Evolutionary conservation across 2,329 filamentous ascomycete genomes (phyloP).

Genomic region (Phialophora expanda): DNA sequence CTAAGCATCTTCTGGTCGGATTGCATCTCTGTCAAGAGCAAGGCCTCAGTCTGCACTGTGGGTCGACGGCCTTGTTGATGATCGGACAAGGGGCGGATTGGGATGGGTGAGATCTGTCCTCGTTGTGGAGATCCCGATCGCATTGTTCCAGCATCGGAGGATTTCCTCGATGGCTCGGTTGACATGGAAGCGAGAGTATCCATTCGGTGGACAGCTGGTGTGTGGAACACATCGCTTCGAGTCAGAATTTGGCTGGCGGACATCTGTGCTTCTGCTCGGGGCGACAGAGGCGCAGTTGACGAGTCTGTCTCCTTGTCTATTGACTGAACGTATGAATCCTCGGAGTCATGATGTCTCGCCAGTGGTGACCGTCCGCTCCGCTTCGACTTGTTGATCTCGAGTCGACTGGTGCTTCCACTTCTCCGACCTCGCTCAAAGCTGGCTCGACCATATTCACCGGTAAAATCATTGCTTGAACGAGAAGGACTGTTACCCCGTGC

Average conservation of each 20-base stretch:
- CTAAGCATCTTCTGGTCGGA: conserved; percentile 20
- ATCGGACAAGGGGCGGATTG: conserved; percentile 12
- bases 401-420: conserved; percentile 67
- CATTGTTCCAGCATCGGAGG: conserved; percentile 40
- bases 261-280: conserved; percentile 69
- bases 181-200: conserved; percentile 41
- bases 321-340: conserved; percentile 77
- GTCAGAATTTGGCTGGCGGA: conserved; percentile 90
- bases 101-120: conserved; percentile 27
- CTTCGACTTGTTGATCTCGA: conserved; percentile 57
- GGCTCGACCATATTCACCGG: conserved; percentile 40
- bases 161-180: conserved; percentile 51
- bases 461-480: conserved; percentile 44
- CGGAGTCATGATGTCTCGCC: conserved; percentile 65
- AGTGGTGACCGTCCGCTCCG: conserved; percentile 57
- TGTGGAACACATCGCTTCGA: conserved; percentile 85
- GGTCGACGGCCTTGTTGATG: conserved; percentile 17
- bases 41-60: conserved; percentile 16
- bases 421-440: conserved; percentile 53
- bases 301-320: conserved; percentile 76
- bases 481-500: conserved; percentile 46
- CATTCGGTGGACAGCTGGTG: conserved; percentile 66
- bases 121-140: conserved; percentile 31
- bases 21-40: conserved; percentile 18
- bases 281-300: conserved; percentile 69